Evolutionary conservation across 73 alveolate species (phyloP).

Genomic region (Tetrahymena thermophila): DNA sequence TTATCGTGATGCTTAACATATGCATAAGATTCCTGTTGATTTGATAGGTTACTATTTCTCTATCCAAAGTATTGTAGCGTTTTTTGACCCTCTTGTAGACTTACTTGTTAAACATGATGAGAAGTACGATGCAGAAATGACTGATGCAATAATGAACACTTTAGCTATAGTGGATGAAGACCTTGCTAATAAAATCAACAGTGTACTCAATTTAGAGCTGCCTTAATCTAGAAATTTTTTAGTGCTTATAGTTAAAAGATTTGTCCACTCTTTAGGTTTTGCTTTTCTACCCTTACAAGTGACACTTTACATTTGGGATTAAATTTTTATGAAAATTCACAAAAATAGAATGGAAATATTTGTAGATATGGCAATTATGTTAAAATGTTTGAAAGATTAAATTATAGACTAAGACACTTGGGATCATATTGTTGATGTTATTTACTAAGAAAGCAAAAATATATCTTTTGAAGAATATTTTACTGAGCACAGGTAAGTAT

Average conservation of each 20-base stretch:
- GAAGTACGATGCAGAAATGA: constrained; percentile 38
- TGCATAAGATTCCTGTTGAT: constrained; percentile 30
- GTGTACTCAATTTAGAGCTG: constrained; percentile 12
- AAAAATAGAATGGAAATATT: constrained; percentile 36
- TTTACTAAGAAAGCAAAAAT: constrained; percentile 9
- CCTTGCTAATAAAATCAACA: constrained; percentile 13
- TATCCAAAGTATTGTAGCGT: constrained; percentile 13
- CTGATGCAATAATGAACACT: constrained; percentile 39
- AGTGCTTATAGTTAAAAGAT: constrained; percentile 25
- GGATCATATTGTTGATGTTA: constrained; percentile 36
- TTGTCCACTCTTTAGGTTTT: constrained; percentile 46
- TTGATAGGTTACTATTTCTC: constrained; percentile 35
- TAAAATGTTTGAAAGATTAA: constrained; percentile 15
- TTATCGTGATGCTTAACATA: constrained; percentile 22
- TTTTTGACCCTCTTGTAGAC: constrained; percentile 40
- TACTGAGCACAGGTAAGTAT: not conserved
- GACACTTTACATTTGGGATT: constrained; percentile 30
- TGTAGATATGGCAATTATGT: constrained; percentile 42
- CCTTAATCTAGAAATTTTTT: constrained; percentile 16
- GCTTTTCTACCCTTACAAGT: constrained; percentile 38
- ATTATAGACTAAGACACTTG: constrained; percentile 12
- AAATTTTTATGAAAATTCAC: constrained; percentile 30
- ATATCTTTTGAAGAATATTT: constrained; percentile 9
- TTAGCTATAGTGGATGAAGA: constrained; percentile 38
- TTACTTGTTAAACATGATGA: constrained; percentile 38